A percentile compares a stretch with the other conserved stretches of the same genome.
Evolutionary conservation across 805 yeast genomes (phyloP).

Genomic region (Saturnispora mendoncae): DNA sequence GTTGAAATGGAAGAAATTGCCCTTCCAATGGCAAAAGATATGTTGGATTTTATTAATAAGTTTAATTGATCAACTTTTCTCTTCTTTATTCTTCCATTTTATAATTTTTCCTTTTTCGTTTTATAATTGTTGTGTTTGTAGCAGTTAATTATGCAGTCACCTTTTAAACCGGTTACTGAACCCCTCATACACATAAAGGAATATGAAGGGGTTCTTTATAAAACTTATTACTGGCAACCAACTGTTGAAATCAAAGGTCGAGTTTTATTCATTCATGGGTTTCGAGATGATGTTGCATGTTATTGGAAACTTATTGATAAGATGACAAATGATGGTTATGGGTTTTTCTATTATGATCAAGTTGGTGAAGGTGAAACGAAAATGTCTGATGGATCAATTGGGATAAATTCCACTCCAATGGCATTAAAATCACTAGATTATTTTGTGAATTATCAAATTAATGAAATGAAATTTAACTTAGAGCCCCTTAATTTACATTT

Average conservation of each 20-base stretch:
- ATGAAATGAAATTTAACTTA: slow-evolving; percentile 23
- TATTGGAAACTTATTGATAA: slow-evolving; percentile 48
- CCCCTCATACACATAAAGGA: neutral
- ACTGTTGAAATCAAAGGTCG: slow-evolving; percentile 36
- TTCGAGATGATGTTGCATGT: slow-evolving; percentile 46
- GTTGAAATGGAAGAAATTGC: slow-evolving; percentile 39
- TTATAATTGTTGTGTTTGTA: neutral
- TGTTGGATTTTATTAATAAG: slow-evolving; percentile 33
- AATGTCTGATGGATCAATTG: slow-evolving; percentile 39
- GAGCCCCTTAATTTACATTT: slow-evolving; percentile 37
- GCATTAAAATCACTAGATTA: slow-evolving; percentile 52
- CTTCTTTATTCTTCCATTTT: neutral
- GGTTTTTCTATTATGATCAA: slow-evolving; percentile 62
- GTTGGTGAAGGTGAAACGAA: slow-evolving; percentile 68
- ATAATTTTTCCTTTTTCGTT: neutral
- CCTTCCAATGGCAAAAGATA: slow-evolving; percentile 25
- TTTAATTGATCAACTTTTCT: slow-evolving; percentile 3
- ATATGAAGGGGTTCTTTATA: neutral
- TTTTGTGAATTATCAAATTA: slow-evolving; percentile 39
- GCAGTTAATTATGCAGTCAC: neutral
- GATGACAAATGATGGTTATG: slow-evolving; percentile 46
- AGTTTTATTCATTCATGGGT: slow-evolving; percentile 61
- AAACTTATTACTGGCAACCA: slow-evolving; percentile 7
- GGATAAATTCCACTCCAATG: slow-evolving; percentile 48
- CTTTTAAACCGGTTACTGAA: neutral